Evolutionary conservation across 2,329 filamentous ascomycete genomes (phyloP), one percentile per base, ranked within the genome.

Genomic region (Pyricularia sp.): DNA sequence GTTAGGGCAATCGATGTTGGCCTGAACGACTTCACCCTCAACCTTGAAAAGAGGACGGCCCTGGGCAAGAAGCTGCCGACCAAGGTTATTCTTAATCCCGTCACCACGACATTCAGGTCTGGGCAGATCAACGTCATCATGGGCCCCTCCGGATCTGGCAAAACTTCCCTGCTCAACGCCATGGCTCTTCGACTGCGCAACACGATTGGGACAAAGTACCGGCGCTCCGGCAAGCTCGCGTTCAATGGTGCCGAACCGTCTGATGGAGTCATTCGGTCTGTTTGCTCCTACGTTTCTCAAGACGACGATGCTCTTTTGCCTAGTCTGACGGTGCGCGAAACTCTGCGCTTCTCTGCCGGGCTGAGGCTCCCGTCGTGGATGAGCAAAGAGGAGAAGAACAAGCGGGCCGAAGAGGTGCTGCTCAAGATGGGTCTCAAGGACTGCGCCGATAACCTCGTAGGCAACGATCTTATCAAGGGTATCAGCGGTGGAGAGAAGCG

Each of bases 341-440:
- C 90, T 0, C 81, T 94, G 1, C 84, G 81, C 0, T 92, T 91
- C 75, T 87, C 91, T 2, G 91, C 91, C 2, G 88, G 89, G 1
- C 81, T 94, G 17, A 85, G 91, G 6, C 82, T 93, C 2, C 90
- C 91, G 0, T 84, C 84, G 0, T 92, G 87, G 79, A 91, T 93
- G 89, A 86, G 84, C 26, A 87, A 82, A 63, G 82, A 84, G 3
- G 88, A 93, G 72, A 93, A 93, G 77, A 78, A 84, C 69, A 83
- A 83, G 23, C 84, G 88, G 1, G 91, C 91, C 0, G 90, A 93
- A 72, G 88, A 91, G 20, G 86, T 93, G 0, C 78, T 94, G 2
- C 76, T 91, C 20, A 92, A 92, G 75, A 88, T 93, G 85, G 91
- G 91, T 0, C 78, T 93, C 4, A 92, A 92, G 73, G 91, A 93